Evolutionary conservation across 306 rosid genomes (phyloP).

Genomic region (Luffa aegyptiaca): DNA sequence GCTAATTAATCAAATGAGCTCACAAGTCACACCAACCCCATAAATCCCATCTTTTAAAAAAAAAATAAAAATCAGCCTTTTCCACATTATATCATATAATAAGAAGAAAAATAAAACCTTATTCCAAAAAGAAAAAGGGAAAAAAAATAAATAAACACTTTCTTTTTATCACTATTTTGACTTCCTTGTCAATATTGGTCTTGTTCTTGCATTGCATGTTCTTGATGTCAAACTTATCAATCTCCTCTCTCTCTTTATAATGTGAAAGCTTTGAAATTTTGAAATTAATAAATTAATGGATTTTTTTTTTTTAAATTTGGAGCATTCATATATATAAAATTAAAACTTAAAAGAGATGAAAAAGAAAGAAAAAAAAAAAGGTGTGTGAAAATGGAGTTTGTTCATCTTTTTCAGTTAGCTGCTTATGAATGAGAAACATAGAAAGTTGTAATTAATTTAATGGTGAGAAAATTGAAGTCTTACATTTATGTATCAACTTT

Average conservation of each 20-base stretch:
- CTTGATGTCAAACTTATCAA: neutral
- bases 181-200: neutral
- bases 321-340: neutral
- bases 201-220: neutral
- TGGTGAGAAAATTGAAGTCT: neutral
- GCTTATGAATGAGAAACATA: neutral
- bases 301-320: neutral
- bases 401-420: neutral
- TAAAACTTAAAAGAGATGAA: neutral
- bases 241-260: neutral
- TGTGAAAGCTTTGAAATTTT: constrained; percentile 11
- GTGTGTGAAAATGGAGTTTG: neutral
- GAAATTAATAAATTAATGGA: neutral
- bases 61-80: neutral
- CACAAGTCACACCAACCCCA: neutral
- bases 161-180: neutral
- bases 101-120: neutral
- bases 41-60: neutral
- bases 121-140: too few species aligned
- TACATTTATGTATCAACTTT: neutral
- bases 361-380: neutral
- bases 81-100: neutral
- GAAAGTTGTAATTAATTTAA: constrained; percentile 1
- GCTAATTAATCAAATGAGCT: neutral
- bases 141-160: neutral